phyloP scores from a whole-genome alignment of 2,329 filamentous ascomycete species.

The Raffaelea ambrosiae region DNA sequence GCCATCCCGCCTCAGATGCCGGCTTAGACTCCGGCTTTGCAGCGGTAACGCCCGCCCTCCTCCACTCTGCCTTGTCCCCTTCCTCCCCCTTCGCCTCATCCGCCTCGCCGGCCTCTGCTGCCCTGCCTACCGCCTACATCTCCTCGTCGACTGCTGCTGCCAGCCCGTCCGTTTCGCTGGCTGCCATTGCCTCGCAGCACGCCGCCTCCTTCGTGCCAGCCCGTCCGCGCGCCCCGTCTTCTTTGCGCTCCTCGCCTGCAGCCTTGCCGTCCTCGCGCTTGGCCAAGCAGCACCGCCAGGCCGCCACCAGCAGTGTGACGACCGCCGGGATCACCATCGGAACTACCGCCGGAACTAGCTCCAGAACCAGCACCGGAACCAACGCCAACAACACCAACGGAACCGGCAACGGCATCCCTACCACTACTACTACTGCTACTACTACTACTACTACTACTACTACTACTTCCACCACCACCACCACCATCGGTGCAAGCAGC shows the following conservation, averaged over 20 bases:
- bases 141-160: neutral
- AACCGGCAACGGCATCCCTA: neutral
- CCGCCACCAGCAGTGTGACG: neutral
- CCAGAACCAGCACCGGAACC: neutral
- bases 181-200: neutral
- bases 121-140: neutral
- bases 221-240: neutral
- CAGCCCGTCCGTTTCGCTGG: neutral
- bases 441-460: too few species aligned
- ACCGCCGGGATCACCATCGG: neutral
- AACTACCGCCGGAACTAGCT: neutral
- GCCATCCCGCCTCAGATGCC: slow-evolving; percentile 6
- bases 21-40: slow-evolving; percentile 5
- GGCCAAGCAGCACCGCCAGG: neutral
- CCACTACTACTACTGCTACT: neutral
- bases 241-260: neutral
- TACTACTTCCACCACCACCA: neutral
- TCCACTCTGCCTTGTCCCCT: neutral
- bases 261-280: neutral
- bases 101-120: neutral
- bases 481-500: slow-evolving; percentile 6
- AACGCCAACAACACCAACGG: neutral
- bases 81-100: neutral
- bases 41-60: neutral
- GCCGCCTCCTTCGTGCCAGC: neutral